Conservation (phyloP, 1,284 basidiomycete species). For the Papiliotrema flavescens region DNA sequence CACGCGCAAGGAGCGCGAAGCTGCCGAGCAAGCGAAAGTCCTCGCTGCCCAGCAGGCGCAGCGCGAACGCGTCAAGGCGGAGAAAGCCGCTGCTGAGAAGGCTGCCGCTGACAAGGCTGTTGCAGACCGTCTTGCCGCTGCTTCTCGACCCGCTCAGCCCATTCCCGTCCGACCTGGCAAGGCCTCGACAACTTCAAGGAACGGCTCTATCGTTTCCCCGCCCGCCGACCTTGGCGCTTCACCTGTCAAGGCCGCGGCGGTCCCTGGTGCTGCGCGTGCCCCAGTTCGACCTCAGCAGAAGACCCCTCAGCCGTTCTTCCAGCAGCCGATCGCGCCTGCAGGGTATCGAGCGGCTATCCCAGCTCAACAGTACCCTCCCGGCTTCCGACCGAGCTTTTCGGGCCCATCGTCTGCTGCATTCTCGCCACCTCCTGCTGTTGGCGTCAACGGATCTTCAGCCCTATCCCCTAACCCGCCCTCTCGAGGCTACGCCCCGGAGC, state of each 20-base stretch:
- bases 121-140: too few species aligned
- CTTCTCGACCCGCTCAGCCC: conserved; percentile 5
- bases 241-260: conserved; percentile 54
- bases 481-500: conserved; percentile 20
- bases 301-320: conserved; percentile 34
- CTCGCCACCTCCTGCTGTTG: conserved; percentile 16
- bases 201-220: conserved; percentile 21
- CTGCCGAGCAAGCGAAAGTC: conserved; percentile 36
- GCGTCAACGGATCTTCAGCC: conserved; percentile 21
- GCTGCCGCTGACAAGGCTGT: conserved; percentile 22
- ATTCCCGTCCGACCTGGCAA: conserved; percentile 4
- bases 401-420: conserved; percentile 30
- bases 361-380: conserved; percentile 18
- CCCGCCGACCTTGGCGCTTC: conserved; percentile 59
- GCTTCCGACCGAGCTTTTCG: conserved; percentile 17
- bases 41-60: conserved; percentile 41
- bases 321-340: conserved; percentile 24
- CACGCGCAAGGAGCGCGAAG: conserved; percentile 39
- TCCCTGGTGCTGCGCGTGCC: conserved; percentile 61
- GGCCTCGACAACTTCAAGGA: background rate
- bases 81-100: conserved; percentile 34
- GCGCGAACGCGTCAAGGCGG: conserved; percentile 32
- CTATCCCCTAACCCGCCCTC: conserved; percentile 30
- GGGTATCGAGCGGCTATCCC: conserved; percentile 18
- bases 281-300: conserved; percentile 23